These are phyloP conservation scores for Pilasporangium apinafurcum DNA, from an alignment of 352 stramenopile species.

Conservation along the genomic window DNA sequence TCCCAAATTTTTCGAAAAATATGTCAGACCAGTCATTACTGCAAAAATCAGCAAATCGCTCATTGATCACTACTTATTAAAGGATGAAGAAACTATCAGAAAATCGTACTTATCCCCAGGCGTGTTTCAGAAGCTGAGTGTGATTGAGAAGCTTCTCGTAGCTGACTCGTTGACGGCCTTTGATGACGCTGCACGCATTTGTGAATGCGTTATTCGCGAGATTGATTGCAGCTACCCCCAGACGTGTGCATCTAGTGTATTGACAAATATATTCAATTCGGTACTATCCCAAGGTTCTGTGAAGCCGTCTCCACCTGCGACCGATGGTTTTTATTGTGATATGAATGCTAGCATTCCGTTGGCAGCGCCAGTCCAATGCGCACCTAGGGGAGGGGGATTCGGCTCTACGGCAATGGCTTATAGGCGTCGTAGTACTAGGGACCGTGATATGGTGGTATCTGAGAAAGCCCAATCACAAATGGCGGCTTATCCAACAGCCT, in stretches of 20 bases:
- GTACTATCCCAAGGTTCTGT: conserved; percentile 12
- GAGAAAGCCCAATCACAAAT: no score
- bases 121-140: conserved; percentile 22
- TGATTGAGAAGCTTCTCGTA: conserved; percentile 35
- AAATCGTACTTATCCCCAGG: conserved; percentile 16
- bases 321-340: no score
- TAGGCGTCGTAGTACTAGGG: no score
- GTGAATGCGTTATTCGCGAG: conserved; percentile 17
- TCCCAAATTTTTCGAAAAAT: conserved; percentile 29
- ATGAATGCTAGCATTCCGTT: no score
- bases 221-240: conserved; percentile 14
- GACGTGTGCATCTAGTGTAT: background rate
- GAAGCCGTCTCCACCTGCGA: background rate
- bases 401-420: no score
- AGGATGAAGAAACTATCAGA: conserved; percentile 15
- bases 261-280: conserved; percentile 22
- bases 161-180: conserved; percentile 14
- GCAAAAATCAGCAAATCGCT: conserved; percentile 47
- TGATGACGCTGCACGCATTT: conserved; percentile 12
- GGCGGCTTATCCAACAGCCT: background rate
- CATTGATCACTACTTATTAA: conserved; percentile 44
- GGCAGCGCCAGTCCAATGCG: no score
- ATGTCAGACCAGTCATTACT: conserved; percentile 22
- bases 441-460: no score
- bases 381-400: no score